phyloP scores from a whole-genome alignment of 805 yeast genomes.

The Candida gorgasii region DNA sequence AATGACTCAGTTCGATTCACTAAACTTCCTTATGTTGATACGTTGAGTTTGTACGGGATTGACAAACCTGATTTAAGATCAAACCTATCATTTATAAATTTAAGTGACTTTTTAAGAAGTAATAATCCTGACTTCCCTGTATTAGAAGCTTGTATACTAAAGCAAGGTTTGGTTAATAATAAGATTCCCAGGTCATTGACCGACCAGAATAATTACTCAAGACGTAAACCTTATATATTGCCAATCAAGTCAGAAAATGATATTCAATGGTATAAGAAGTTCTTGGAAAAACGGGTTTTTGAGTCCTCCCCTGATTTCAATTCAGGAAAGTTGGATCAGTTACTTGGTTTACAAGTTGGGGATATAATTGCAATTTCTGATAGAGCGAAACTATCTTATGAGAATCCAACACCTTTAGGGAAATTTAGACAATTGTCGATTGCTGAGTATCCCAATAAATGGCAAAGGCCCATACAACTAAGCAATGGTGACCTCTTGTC shows the following conservation, averaged over 20 bases:
- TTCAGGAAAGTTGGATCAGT: conserved; percentile 16
- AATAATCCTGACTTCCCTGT: conserved; percentile 54
- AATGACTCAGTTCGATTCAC: conserved; percentile 25
- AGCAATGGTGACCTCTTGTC: conserved; percentile 12
- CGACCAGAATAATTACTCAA: conserved; percentile 47
- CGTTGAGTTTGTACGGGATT: conserved; percentile 74
- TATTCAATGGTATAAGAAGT: conserved; percentile 45
- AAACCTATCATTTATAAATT: conserved; percentile 46
- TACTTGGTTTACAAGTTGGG: conserved; percentile 54
- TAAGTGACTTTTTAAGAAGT: conserved; percentile 42
- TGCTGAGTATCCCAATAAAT: conserved; percentile 49
- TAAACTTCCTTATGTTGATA: conserved; percentile 64
- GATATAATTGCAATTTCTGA: conserved; percentile 79
- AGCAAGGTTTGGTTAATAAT: conserved; percentile 40
- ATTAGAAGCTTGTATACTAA: conserved; percentile 71
- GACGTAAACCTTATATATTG: conserved; percentile 58
- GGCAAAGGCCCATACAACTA: conserved; percentile 43
- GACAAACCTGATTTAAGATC: conserved; percentile 94
- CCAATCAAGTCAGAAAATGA: conserved; percentile 48
- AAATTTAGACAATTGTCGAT: conserved; percentile 75
- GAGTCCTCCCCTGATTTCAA: conserved; percentile 17
- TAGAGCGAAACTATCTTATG: conserved; percentile 70
- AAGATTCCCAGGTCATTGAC: conserved; percentile 40
- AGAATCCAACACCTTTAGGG: conserved; percentile 95
- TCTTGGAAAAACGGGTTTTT: conserved; percentile 32